Conservation (phyloP, 306 rosid species). For the Abrus precatorius region DNA sequence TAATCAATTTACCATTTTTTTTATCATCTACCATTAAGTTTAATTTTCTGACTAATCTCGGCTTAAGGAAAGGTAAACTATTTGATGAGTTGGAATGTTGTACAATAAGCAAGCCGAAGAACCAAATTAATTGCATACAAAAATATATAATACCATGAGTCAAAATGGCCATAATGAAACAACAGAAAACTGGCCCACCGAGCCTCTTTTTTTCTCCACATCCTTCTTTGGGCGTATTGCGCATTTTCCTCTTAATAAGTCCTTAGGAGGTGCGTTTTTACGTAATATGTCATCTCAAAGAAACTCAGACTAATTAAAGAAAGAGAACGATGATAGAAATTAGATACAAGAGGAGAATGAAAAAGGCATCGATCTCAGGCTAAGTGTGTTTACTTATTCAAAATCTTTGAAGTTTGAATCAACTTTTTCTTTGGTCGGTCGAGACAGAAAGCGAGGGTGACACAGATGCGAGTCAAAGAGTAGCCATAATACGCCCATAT, state of each 20-base stretch:
- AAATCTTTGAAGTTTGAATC: slow-evolving; percentile 51
- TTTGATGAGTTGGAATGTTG: not conserved
- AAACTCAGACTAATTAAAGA: not conserved
- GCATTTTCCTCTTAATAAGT: slow-evolving; percentile 11
- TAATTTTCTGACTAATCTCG: no score
- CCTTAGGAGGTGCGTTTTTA: not conserved
- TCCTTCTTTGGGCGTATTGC: not conserved
- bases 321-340: slow-evolving; percentile 18
- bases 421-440: slow-evolving; percentile 92
- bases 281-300: not conserved
- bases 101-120: not conserved
- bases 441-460: slow-evolving; percentile 60
- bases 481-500: slow-evolving; percentile 26
- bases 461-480: slow-evolving; percentile 47
- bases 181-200: not conserved
- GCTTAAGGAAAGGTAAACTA: no score
- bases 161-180: slow-evolving; percentile 40
- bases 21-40: no score
- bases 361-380: not conserved
- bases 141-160: not conserved
- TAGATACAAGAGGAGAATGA: not conserved
- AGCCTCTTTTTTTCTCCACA: not conserved
- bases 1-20: no score
- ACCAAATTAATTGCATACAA: no score
- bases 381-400: slow-evolving; percentile 66